Conservation (phyloP, 768 basidiomycete genomes). For the Clavaria fumosa region DNA sequence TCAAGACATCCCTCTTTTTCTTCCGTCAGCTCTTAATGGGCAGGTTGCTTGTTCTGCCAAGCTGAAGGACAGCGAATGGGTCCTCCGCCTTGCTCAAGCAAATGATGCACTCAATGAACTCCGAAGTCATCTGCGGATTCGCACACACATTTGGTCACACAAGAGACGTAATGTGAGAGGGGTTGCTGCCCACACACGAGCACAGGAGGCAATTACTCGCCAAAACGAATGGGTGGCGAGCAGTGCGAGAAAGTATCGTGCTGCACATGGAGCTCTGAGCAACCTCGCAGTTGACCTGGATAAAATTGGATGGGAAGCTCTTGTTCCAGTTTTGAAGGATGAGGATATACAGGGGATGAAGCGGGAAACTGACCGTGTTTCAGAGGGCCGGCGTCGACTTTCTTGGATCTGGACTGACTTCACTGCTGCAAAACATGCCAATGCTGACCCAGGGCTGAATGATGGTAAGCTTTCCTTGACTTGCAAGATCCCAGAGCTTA, state of each 20-base stretch:
- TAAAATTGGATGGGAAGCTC: neutral
- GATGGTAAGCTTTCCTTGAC: neutral
- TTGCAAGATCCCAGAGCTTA: neutral
- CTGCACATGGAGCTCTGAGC: neutral
- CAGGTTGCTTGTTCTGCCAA: slow-evolving; percentile 3
- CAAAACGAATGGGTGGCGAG: neutral
- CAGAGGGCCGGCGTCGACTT: neutral
- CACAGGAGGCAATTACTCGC: neutral
- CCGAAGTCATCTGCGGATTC: slow-evolving; percentile 5
- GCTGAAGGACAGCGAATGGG: slow-evolving; percentile 3
- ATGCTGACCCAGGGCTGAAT: neutral
- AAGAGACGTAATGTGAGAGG: neutral
- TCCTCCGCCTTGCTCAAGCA: slow-evolving; percentile 11
- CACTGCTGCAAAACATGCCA: neutral
- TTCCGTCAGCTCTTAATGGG: slow-evolving; percentile 4
- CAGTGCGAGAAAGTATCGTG: neutral
- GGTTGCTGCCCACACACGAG: neutral
- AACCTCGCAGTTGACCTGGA: neutral
- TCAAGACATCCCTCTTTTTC: neutral
- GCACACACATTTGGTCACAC: neutral
- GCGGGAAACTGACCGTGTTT: neutral
- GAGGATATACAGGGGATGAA: neutral
- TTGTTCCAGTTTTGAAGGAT: neutral
- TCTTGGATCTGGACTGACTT: neutral
- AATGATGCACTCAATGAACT: slow-evolving; percentile 14